Conservation (phyloP, 2,329 filamentous ascomycete species). For the Hypoxylon sp. region DNA sequence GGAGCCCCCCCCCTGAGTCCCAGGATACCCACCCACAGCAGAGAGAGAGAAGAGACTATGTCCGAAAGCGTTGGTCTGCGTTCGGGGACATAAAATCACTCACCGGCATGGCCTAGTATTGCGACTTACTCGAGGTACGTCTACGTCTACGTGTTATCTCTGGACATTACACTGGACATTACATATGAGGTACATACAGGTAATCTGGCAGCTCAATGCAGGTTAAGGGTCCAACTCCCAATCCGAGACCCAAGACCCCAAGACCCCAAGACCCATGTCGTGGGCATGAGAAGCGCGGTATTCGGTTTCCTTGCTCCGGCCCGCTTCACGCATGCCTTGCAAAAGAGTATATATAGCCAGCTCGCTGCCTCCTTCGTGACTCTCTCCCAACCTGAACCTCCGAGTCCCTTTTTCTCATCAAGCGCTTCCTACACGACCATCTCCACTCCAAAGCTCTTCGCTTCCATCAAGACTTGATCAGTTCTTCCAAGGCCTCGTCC, state of each 20-base stretch:
- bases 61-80: conserved; percentile 29
- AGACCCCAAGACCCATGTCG: too few species aligned
- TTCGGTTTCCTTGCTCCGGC: conserved; percentile 22
- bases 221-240: conserved; percentile 24
- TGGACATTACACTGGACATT: conserved; percentile 25
- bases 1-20: conserved; percentile 15
- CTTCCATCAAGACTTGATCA: conserved; percentile 4
- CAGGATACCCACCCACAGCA: conserved; percentile 12
- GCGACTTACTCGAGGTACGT: too few species aligned
- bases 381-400: conserved; percentile 5
- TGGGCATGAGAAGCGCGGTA: neutral
- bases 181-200: neutral
- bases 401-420: conserved; percentile 18
- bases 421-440: conserved; percentile 21
- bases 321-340: conserved; percentile 7
- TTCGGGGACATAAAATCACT: conserved; percentile 33
- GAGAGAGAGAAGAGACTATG: conserved; percentile 19
- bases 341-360: conserved; percentile 29
- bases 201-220: conserved; percentile 1
- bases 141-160: too few species aligned
- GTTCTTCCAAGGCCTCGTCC: conserved; percentile 3
- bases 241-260: too few species aligned
- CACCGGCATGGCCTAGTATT: conserved; percentile 27
- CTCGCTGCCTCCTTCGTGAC: conserved; percentile 13
- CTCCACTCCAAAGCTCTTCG: conserved; percentile 15